Percentiles rank a stretch among this genome's conserved stretches.
These are phyloP conservation scores for Lyophyllum semitale DNA, from an alignment of 768 basidiomycete genomes.

Conservation along the genomic window DNA sequence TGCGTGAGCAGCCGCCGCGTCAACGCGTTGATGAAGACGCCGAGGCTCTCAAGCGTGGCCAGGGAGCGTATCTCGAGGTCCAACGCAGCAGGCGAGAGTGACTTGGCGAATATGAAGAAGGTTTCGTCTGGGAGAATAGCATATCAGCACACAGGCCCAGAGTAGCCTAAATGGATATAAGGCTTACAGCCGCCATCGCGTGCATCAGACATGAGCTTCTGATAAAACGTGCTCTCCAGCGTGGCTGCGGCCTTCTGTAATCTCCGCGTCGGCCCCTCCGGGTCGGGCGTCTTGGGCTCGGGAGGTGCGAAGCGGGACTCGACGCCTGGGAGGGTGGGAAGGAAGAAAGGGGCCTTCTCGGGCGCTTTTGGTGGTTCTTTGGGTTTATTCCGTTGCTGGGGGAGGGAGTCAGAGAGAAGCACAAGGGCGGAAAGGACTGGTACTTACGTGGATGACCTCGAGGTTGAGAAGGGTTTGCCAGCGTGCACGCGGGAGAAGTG, in stretches of 20 bases:
- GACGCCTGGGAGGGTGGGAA: constrained; percentile 88
- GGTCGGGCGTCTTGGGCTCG: constrained; percentile 37
- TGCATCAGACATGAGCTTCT: constrained; percentile 59
- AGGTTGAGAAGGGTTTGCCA: constrained; percentile 98
- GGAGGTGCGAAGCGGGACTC: constrained; percentile 76
- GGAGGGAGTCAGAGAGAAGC: background rate
- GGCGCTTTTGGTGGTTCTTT: constrained; percentile 94
- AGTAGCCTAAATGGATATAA: background rate
- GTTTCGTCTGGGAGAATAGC: constrained; percentile 60
- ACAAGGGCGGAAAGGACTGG: background rate
- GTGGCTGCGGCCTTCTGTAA: constrained; percentile 53
- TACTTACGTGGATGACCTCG: constrained; percentile 83
- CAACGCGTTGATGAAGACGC: constrained; percentile 73
- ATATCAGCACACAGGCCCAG: background rate
- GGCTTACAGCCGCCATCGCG: constrained; percentile 68
- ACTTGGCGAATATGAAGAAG: constrained; percentile 85
- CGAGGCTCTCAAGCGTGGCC: constrained; percentile 60
- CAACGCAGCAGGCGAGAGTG: constrained; percentile 85
- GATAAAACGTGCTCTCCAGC: constrained; percentile 70
- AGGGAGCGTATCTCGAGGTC: constrained; percentile 90
- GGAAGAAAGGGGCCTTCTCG: constrained; percentile 95
- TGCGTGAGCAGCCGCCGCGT: constrained; percentile 72
- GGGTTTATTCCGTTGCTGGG: constrained; percentile 92
- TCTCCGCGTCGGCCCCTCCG: constrained; percentile 47
- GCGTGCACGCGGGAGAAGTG: constrained; percentile 85